Conservation (phyloP, 1,284 basidiomycete genomes). For the Fomitopsis pinicola region DNA sequence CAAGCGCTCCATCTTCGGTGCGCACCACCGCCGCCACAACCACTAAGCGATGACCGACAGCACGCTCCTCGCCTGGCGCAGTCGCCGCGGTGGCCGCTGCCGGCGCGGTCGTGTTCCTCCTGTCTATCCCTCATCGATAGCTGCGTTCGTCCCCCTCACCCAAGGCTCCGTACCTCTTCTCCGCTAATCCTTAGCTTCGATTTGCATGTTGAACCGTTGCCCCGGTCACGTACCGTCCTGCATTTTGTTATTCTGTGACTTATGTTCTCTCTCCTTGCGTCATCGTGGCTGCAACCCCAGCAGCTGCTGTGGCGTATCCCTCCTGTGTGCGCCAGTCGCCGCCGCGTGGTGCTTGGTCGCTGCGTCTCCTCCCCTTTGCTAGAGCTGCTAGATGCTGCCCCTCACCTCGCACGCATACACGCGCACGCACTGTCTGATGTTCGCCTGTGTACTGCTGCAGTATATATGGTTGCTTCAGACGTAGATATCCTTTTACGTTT, state of each 20-base stretch:
- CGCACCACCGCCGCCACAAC: conserved; percentile 10
- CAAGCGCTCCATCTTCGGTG: conserved; percentile 4
- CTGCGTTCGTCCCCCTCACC: not conserved
- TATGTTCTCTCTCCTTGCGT: not conserved
- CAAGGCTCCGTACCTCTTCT: not conserved
- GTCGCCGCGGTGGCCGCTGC: not conserved
- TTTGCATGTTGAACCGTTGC: not conserved
- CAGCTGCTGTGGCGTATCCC: not conserved
- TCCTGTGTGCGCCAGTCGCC: not conserved
- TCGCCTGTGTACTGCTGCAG: not conserved
- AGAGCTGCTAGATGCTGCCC: not conserved
- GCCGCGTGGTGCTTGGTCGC: not conserved
- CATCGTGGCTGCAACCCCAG: too few relatives aligned
- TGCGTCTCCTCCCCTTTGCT: not conserved
- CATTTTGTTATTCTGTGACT: not conserved
- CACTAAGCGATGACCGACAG: conserved; percentile 2
- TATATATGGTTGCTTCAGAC: too few relatives aligned
- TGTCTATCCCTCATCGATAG: not conserved
- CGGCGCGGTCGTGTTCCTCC: not conserved
- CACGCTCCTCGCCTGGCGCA: not conserved
- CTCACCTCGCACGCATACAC: not conserved
- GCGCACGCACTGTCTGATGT: not conserved
- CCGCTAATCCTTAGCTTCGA: not conserved
- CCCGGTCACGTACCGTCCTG: not conserved
- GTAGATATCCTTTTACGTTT: too few relatives aligned